Evolutionary conservation across 2,329 filamentous ascomycete genomes (phyloP).

Genomic region (Pseudonectria foliicola): DNA sequence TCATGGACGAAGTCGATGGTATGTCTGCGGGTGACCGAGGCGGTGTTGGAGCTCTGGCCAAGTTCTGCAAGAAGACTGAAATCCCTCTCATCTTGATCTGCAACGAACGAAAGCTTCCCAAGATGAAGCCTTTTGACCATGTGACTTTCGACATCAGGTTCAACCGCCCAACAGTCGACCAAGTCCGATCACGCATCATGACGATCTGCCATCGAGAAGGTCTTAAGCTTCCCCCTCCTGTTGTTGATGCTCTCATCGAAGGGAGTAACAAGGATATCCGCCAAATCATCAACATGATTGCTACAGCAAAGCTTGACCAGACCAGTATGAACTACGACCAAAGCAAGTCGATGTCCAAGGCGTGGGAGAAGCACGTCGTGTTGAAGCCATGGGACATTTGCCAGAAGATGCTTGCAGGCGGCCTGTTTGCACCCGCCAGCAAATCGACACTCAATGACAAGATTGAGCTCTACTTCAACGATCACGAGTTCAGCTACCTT

Average conservation of each 20-base stretch:
- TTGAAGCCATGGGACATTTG: constrained; percentile 98
- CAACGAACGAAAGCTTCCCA: constrained; percentile 85
- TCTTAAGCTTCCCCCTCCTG: constrained; percentile 72
- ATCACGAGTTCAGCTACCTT: constrained; percentile 93
- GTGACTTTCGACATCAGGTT: constrained; percentile 82
- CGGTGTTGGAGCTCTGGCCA: constrained; percentile 87
- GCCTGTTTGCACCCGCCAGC: constrained; percentile 76
- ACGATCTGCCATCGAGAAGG: constrained; percentile 92
- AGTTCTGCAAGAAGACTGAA: constrained; percentile 90
- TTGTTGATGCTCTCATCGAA: constrained; percentile 90
- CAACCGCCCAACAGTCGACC: constrained; percentile 80
- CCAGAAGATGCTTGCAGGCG: constrained; percentile 80
- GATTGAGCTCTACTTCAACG: constrained; percentile 98
- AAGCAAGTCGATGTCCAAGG: constrained; percentile 89
- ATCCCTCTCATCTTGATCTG: constrained; percentile 96
- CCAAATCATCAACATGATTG: constrained; percentile 98
- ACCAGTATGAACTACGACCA: constrained; percentile 73
- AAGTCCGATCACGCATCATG: constrained; percentile 86
- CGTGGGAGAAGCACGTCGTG: constrained; percentile 96
- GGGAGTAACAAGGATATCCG: constrained; percentile 93
- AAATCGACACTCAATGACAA: constrained; percentile 92
- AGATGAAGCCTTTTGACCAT: constrained; percentile 97
- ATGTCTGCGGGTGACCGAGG: constrained; percentile 97
- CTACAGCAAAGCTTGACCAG: constrained; percentile 85
- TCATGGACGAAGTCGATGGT: constrained; percentile 99